Evolutionary conservation across 139 green algal genomes (phyloP).

Genomic region (Chlamydomonas incerta): DNA sequence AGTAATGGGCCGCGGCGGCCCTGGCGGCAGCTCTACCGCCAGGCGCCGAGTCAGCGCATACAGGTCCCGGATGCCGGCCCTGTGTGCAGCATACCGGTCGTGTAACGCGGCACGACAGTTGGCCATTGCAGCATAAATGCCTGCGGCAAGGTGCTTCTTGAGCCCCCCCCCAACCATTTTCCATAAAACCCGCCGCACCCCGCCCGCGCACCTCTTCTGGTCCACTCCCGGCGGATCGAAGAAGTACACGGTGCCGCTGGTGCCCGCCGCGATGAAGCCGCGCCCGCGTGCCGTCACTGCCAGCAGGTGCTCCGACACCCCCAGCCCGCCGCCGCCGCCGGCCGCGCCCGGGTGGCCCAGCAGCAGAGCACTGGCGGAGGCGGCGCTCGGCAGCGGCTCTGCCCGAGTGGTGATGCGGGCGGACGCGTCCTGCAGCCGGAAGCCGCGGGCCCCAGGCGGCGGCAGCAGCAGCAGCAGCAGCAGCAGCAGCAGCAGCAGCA

Average conservation of each 20-base stretch:
- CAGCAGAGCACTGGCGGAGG: not conserved
- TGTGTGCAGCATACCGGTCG: not conserved
- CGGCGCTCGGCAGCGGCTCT: not conserved
- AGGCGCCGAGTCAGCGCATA: slow-evolving; percentile 32
- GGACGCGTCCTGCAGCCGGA: not conserved
- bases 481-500: too few relatives aligned
- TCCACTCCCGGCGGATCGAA: slow-evolving; percentile 44
- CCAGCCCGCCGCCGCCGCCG: not conserved
- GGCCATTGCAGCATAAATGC: too few relatives aligned
- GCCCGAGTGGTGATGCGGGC: not conserved
- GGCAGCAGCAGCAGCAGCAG: too few relatives aligned
- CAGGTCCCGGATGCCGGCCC: slow-evolving; percentile 35
- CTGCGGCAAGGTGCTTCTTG: too few relatives aligned
- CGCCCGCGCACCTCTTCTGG: slow-evolving; percentile 45
- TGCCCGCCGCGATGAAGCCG: slow-evolving; percentile 48
- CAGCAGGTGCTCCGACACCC: not conserved
- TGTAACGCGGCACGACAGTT: too few relatives aligned
- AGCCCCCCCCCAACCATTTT: too few relatives aligned
- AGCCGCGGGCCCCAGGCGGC: too few relatives aligned
- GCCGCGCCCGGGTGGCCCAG: not conserved
- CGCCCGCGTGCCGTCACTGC: not conserved
- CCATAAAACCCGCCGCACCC: too few relatives aligned
- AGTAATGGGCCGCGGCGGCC: not conserved
- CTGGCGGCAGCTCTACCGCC: not conserved
- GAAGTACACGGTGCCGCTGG: slow-evolving; percentile 46